phyloP scores from a whole-genome alignment of 352 stramenopile genomes.

The Globisporangium okanoganense region DNA sequence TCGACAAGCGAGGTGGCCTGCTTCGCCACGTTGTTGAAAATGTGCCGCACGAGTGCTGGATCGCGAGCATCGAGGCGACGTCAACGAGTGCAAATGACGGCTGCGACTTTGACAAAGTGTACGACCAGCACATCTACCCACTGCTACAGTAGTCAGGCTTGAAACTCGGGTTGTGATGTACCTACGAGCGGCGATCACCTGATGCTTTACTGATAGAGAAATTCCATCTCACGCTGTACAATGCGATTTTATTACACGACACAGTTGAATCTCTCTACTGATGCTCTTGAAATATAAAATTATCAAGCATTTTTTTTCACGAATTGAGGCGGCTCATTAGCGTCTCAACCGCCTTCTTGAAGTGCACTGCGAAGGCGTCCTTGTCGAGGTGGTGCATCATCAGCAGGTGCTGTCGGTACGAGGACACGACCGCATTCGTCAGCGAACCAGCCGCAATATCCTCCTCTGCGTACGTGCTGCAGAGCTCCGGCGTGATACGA shows the following conservation, averaged over 20 bases:
- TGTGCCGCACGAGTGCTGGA: conserved; percentile 41
- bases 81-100: neutral
- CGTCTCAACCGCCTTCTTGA: neutral
- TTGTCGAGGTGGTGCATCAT: conserved; percentile 19
- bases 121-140: conserved; percentile 19
- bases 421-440: conserved; percentile 40
- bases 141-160: neutral
- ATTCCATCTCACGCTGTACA: no score
- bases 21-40: conserved; percentile 22
- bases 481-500: conserved; percentile 11
- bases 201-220: no score
- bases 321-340: neutral
- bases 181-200: no score
- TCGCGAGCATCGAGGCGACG: conserved; percentile 2
- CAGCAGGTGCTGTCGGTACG: conserved; percentile 26
- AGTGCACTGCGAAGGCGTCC: conserved; percentile 15
- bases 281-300: no score
- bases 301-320: neutral
- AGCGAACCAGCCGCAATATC: conserved; percentile 33
- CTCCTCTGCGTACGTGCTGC: conserved; percentile 4
- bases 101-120: conserved; percentile 16
- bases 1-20: conserved; percentile 22
- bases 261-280: no score
- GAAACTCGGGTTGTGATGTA: no score
- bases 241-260: no score